phyloP scores from a whole-genome alignment of 805 yeast genomes.

The Phaffomyces antillensis region DNA sequence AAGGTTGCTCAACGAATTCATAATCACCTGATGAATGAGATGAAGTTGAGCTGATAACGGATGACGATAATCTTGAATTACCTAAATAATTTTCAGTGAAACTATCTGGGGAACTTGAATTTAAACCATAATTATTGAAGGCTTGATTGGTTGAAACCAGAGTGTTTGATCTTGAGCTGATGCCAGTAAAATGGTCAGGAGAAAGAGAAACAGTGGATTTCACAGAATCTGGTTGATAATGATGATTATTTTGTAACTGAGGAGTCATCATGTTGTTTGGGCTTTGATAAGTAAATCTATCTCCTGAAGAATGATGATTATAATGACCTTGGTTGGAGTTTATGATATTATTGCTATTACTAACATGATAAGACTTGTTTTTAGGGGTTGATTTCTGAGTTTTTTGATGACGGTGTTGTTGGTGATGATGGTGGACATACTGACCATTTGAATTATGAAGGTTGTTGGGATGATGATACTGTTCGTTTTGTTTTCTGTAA shows the following conservation, averaged over 20 bases:
- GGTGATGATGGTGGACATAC: too few species aligned
- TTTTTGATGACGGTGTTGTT: background rate
- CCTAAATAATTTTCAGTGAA: constrained; percentile 14
- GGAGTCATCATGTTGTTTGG: background rate
- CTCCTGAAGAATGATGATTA: background rate
- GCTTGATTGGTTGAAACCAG: background rate
- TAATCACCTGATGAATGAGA: constrained; percentile 2
- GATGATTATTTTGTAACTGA: background rate
- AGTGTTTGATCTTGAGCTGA: constrained; percentile 1
- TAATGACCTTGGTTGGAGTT: background rate
- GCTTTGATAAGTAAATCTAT: background rate
- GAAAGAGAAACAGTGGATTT: background rate
- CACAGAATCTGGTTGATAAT: background rate
- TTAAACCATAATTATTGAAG: background rate
- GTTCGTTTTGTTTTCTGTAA: constrained; percentile 16
- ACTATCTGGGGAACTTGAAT: constrained; percentile 14
- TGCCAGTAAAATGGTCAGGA: background rate
- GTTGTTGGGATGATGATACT: constrained; percentile 3
- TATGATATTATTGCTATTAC: background rate
- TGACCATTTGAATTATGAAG: background rate
- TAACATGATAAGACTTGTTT: background rate
- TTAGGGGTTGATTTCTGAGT: background rate
- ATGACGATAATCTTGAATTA: constrained; percentile 14
- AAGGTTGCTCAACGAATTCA: background rate
- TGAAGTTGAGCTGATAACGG: constrained; percentile 17